phyloP scores from a whole-genome alignment of 768 basidiomycete genomes.

The Cyclocybe cylindracea region DNA sequence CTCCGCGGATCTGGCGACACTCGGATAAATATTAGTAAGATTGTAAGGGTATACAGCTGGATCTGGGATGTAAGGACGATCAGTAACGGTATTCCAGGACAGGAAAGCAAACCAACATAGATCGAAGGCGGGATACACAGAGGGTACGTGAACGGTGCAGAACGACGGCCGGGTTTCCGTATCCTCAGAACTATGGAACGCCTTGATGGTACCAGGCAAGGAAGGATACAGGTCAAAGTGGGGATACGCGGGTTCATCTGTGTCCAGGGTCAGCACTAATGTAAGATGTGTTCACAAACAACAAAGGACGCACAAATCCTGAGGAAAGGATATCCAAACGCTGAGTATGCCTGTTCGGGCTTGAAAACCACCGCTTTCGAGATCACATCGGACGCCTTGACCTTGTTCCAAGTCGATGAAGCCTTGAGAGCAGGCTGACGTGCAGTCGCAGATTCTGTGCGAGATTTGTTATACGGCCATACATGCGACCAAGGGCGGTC shows the following conservation, averaged over 20 bases:
- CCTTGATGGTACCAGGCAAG: background rate
- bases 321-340: conserved; percentile 23
- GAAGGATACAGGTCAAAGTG: conserved; percentile 42
- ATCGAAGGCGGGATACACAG: conserved; percentile 23
- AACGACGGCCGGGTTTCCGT: no score
- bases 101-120: conserved; percentile 15
- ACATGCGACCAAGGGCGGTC: conserved; percentile 15
- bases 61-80: conserved; percentile 10
- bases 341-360: background rate
- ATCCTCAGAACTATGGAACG: background rate
- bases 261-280: background rate
- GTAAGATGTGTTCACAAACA: background rate
- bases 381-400: background rate
- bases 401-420: background rate
- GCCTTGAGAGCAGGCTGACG: background rate
- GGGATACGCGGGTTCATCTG: conserved; percentile 38
- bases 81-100: background rate
- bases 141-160: background rate
- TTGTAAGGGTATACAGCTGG: conserved; percentile 21
- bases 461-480: conserved; percentile 15
- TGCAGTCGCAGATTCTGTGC: background rate
- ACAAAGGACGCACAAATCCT: conserved; percentile 27
- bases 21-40: conserved; percentile 17
- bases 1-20: background rate
- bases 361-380: conserved; percentile 5